Percentiles rank a stretch among this genome's conserved stretches.
phyloP scores from a whole-genome alignment of 345 rosid genomes.

The Isatis tinctoria region DNA sequence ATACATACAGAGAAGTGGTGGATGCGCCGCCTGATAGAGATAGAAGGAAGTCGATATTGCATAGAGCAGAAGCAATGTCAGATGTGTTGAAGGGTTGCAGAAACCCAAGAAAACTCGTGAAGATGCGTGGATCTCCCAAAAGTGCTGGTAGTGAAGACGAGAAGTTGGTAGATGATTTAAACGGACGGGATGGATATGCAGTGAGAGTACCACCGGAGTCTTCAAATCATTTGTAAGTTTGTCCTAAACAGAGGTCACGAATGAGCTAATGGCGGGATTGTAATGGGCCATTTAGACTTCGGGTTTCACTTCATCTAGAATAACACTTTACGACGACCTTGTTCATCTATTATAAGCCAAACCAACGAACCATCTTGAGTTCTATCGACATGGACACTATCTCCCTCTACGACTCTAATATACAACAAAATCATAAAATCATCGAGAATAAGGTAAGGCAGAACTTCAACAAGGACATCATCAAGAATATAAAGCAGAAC shows the following conservation, averaged over 20 bases:
- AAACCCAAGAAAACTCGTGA: constrained; percentile 56
- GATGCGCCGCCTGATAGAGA: constrained; percentile 33
- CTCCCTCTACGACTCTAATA: neutral
- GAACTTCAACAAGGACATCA: too few relatives aligned
- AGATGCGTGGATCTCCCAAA: constrained; percentile 39
- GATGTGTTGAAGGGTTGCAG: constrained; percentile 57
- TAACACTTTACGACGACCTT: neutral
- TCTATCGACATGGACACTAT: neutral
- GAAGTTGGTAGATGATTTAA: constrained; percentile 26
- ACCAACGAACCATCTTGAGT: neutral
- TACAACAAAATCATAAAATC: neutral
- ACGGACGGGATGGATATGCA: constrained; percentile 14
- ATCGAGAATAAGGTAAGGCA: too few relatives aligned
- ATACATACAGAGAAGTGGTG: constrained; percentile 33
- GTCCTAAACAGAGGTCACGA: neutral
- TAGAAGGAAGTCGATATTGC: constrained; percentile 52
- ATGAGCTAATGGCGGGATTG: neutral
- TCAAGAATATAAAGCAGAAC: too few relatives aligned
- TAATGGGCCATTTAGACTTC: neutral
- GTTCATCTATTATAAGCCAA: neutral
- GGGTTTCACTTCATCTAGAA: neutral
- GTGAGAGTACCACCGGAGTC: neutral
- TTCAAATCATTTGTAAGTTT: neutral
- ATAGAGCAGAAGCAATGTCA: constrained; percentile 83
- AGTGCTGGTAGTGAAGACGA: constrained; percentile 28